A percentile compares a stretch with the other conserved stretches of the same genome.
Evolutionary conservation across 2,329 filamentous ascomycete species (phyloP).

Genomic region (Didymella pomorum): DNA sequence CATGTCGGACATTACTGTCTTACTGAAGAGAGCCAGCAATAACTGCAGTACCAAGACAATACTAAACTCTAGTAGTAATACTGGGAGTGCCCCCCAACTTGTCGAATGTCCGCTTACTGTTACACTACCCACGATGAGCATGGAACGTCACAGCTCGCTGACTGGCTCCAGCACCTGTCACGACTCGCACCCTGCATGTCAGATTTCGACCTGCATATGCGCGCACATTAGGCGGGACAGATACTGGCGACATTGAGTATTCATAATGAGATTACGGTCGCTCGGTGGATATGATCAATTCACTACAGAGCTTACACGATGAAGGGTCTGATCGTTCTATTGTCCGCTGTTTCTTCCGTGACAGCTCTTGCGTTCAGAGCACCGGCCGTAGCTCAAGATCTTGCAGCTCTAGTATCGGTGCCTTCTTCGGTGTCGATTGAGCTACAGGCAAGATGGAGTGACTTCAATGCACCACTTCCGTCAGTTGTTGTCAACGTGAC

Average conservation of each 20-base stretch:
- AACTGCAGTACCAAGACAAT: background rate
- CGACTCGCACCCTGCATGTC: background rate
- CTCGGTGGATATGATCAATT: background rate
- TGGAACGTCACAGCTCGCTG: background rate
- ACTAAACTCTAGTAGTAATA: background rate
- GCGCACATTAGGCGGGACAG: background rate
- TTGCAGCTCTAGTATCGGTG: slow-evolving; percentile 24
- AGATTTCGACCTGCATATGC: background rate
- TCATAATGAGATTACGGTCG: background rate
- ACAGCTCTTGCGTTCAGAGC: slow-evolving; percentile 25
- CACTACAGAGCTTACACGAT: slow-evolving; percentile 4
- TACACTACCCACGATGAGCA: background rate
- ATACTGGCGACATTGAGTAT: background rate
- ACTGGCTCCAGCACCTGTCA: background rate
- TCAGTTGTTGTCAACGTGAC: slow-evolving; percentile 32
- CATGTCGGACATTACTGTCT: background rate
- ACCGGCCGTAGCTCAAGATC: slow-evolving; percentile 23
- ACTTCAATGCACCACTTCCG: slow-evolving; percentile 29
- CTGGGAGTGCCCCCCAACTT: background rate
- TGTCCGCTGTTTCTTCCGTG: slow-evolving; percentile 20
- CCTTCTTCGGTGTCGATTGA: slow-evolving; percentile 26
- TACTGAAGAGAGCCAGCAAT: background rate
- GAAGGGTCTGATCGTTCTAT: slow-evolving; percentile 22
- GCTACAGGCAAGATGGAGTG: slow-evolving; percentile 34
- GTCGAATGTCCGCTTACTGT: background rate